Evolutionary conservation across 441 rosid genomes (phyloP).

Genomic region (Arabidopsis hybrid): DNA sequence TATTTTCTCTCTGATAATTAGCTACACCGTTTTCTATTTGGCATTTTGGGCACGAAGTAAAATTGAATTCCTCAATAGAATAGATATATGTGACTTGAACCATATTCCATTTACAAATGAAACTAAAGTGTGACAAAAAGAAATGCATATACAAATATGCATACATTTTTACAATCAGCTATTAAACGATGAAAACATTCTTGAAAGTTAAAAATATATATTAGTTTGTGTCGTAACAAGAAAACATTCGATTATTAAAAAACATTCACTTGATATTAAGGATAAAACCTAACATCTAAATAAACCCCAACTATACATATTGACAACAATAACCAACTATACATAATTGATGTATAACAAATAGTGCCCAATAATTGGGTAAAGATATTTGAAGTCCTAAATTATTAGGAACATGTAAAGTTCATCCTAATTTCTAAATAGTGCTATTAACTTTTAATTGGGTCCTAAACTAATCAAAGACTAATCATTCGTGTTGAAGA

Average conservation of each 20-base stretch:
- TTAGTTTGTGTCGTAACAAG: background rate
- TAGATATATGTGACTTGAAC: background rate
- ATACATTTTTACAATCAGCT: background rate
- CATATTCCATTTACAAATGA: background rate
- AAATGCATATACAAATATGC: background rate
- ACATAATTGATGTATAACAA: slow-evolving; percentile 39
- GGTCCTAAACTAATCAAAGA: slow-evolving; percentile 30
- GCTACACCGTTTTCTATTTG: slow-evolving; percentile 21
- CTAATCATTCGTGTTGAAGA: slow-evolving; percentile 37
- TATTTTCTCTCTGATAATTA: background rate
- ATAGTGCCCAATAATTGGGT: slow-evolving; percentile 40
- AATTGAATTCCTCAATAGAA: background rate
- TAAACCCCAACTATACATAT: slow-evolving; percentile 35
- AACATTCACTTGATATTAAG: slow-evolving; percentile 13
- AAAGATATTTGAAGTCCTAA: slow-evolving; percentile 30
- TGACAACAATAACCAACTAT: slow-evolving; percentile 27
- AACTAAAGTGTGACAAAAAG: background rate
- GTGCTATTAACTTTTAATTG: slow-evolving; percentile 34
- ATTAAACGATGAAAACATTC: background rate
- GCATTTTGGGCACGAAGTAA: slow-evolving; percentile 10
- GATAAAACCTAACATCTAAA: slow-evolving; percentile 26
- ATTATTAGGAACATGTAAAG: slow-evolving; percentile 39
- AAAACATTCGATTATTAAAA: background rate
- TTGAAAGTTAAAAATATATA: background rate
- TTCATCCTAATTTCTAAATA: slow-evolving; percentile 26